phyloP scores from a whole-genome alignment of 1,284 basidiomycete species.

The Gymnopus androsaceus region DNA sequence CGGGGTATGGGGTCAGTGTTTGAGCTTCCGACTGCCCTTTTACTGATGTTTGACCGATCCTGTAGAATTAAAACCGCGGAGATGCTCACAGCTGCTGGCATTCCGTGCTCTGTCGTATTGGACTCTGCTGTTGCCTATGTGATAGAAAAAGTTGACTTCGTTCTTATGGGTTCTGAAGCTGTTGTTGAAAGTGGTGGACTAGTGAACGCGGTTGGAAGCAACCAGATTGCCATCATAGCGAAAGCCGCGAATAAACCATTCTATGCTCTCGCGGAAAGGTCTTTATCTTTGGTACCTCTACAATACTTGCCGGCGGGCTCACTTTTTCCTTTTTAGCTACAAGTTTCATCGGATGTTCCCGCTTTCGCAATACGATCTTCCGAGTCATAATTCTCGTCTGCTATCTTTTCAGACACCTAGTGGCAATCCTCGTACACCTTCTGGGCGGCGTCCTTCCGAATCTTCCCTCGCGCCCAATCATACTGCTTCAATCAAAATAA shows the following conservation, averaged over 20 bases:
- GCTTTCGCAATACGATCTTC: conserved; percentile 94
- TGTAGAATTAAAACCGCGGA: conserved; percentile 86
- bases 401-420: conserved; percentile 57
- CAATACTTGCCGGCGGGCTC: conserved; percentile 23
- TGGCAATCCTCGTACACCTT: conserved; percentile 21
- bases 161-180: conserved; percentile 95
- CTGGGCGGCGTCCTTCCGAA: conserved; percentile 4
- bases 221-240: conserved; percentile 95
- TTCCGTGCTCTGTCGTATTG: conserved; percentile 93
- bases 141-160: conserved; percentile 94
- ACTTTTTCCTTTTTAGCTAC: conserved; percentile 60
- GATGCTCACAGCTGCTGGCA: conserved; percentile 79
- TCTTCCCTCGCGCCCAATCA: conserved; percentile 18
- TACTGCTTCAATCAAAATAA: conserved; percentile 48
- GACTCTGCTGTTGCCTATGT: conserved; percentile 97
- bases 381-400: conserved; percentile 74
- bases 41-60: conserved; percentile 19
- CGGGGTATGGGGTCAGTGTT: conserved; percentile 72
- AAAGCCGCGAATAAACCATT: conserved; percentile 95
- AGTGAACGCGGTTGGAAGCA: conserved; percentile 90
- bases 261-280: conserved; percentile 95
- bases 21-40: conserved; percentile 16
- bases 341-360: conserved; percentile 98
- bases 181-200: conserved; percentile 93
- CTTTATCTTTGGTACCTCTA: conserved; percentile 20